A percentile compares a stretch with the other conserved stretches of the same genome.
These are phyloP conservation scores for Chrysosporium keratinophilum DNA, from an alignment of 2,329 filamentous ascomycete genomes.

Conservation along the genomic window DNA sequence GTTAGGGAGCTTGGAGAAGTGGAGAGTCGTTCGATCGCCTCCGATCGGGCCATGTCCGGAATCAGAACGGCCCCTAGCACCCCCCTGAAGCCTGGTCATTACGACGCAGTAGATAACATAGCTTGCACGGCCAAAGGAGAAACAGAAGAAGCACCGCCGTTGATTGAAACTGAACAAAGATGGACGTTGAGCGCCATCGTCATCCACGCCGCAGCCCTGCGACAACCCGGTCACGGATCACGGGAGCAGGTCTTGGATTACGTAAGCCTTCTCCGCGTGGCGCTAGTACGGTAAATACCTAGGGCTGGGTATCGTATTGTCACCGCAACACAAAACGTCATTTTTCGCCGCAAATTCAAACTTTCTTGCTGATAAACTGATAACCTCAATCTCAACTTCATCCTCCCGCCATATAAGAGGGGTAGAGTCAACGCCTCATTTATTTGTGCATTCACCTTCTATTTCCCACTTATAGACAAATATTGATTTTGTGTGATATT, in stretches of 20 bases:
- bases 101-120: constrained; percentile 7
- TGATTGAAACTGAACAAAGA: not conserved
- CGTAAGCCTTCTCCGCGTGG: not conserved
- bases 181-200: not conserved
- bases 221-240: too few species aligned
- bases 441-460: not conserved
- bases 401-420: not conserved
- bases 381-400: constrained; percentile 2
- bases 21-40: constrained; percentile 23
- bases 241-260: not conserved
- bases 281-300: not conserved
- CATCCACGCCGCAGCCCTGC: too few species aligned
- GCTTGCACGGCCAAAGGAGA: not conserved
- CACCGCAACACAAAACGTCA: constrained; percentile 8
- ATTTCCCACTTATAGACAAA: not conserved
- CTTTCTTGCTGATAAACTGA: constrained; percentile 12
- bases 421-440: not conserved
- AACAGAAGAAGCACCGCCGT: not conserved
- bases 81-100: constrained; percentile 37
- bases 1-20: constrained; percentile 32
- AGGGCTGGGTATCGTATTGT: constrained; percentile 7
- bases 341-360: constrained; percentile 10
- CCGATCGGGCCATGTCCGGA: constrained; percentile 20
- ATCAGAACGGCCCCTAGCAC: constrained; percentile 27
- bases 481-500: not conserved